phyloP scores from a whole-genome alignment of 2,329 filamentous ascomycete species.

The Epichloe coenophiala region DNA sequence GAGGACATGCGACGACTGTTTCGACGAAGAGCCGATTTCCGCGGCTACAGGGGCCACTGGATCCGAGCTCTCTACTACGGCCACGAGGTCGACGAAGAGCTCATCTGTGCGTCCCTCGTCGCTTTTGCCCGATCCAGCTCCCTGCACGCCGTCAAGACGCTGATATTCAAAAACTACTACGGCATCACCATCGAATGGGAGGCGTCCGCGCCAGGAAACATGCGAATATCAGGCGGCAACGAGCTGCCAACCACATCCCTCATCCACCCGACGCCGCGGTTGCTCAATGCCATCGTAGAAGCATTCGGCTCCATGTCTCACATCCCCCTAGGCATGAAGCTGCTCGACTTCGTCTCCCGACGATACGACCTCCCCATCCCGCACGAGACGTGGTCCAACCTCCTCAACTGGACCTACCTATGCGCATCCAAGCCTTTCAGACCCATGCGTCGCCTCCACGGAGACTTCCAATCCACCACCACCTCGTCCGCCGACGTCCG shows the following conservation, averaged over 20 bases:
- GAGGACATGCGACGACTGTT: slow-evolving; percentile 16
- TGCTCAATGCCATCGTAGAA: slow-evolving; percentile 56
- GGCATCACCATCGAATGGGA: slow-evolving; percentile 13
- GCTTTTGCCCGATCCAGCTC: slow-evolving; percentile 27
- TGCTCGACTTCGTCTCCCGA: slow-evolving; percentile 49
- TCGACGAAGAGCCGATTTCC: slow-evolving; percentile 13
- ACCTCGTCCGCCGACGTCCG: slow-evolving; percentile 31
- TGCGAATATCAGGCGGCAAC: slow-evolving; percentile 20
- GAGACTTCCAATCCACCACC: slow-evolving; percentile 15
- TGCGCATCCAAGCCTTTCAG: slow-evolving; percentile 27
- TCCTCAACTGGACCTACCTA: slow-evolving; percentile 55
- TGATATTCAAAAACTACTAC: slow-evolving; percentile 21
- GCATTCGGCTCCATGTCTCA: slow-evolving; percentile 53
- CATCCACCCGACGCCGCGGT: slow-evolving; percentile 40
- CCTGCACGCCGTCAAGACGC: slow-evolving; percentile 17
- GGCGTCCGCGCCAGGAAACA: slow-evolving; percentile 6
- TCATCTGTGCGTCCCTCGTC: slow-evolving; percentile 28
- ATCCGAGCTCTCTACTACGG: slow-evolving; percentile 12
- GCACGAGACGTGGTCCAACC: slow-evolving; percentile 45
- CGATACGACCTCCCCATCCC: slow-evolving; percentile 46
- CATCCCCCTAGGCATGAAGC: slow-evolving; percentile 40
- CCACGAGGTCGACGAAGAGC: slow-evolving; percentile 21
- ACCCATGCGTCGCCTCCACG: slow-evolving; percentile 23
- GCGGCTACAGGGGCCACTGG: slow-evolving; percentile 18
- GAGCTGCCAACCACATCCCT: slow-evolving; percentile 34